Evolutionary conservation across 2,329 filamentous ascomycete genomes (phyloP).

Genomic region (Ophidiomyces ophidiicola): DNA sequence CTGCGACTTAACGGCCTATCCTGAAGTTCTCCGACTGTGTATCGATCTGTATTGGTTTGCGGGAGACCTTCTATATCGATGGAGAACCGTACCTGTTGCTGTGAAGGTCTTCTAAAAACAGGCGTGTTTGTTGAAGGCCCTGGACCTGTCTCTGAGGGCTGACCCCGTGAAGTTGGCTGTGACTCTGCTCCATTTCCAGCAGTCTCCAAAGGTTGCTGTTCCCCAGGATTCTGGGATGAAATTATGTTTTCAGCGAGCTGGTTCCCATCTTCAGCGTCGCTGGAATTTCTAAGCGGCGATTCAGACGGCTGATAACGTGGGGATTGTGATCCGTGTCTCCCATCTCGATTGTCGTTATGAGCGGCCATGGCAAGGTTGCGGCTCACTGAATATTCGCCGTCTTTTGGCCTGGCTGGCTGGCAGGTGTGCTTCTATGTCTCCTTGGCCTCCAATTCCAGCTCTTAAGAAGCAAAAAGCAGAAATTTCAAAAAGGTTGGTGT

Average conservation of each 20-base stretch:
- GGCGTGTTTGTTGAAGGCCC: too few species aligned
- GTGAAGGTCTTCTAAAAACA: conserved; percentile 15
- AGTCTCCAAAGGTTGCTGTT: neutral
- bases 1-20: conserved; percentile 2
- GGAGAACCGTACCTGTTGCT: conserved; percentile 20
- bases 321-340: conserved; percentile 8
- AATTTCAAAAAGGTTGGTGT: neutral
- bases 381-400: neutral
- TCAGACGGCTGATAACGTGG: conserved; percentile 12
- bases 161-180: neutral
- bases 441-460: neutral
- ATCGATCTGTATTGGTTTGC: neutral
- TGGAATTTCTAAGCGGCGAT: conserved; percentile 13
- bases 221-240: conserved; percentile 28
- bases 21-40: conserved; percentile 4
- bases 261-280: conserved; percentile 14
- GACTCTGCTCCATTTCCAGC: neutral
- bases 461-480: too few species aligned
- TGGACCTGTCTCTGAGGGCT: conserved; percentile 3
- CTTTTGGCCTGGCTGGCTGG: too few species aligned
- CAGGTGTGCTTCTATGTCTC: too few species aligned
- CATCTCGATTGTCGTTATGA: conserved; percentile 5
- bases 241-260: conserved; percentile 40
- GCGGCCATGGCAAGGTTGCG: conserved; percentile 10
- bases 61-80: conserved; percentile 18